A percentile compares a stretch with the other conserved stretches of the same genome.
These are phyloP conservation scores for Breynia disticha DNA, from an alignment of 441 rosid species.

Conservation along the genomic window DNA sequence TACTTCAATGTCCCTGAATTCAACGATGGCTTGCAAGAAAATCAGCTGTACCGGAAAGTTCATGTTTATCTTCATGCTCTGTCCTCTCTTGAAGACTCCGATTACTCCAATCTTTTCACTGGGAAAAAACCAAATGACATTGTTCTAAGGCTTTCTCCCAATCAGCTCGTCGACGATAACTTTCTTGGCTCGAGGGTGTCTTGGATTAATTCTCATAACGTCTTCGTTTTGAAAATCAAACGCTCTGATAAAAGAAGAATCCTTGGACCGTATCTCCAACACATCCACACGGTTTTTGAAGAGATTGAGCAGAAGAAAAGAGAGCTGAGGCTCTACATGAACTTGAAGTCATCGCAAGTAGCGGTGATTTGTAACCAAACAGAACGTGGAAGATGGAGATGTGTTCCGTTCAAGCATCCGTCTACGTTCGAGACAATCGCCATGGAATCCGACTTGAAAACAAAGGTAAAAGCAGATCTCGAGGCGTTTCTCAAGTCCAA, in stretches of 20 bases:
- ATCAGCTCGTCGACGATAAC: slow-evolving; percentile 52
- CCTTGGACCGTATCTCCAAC: slow-evolving; percentile 75
- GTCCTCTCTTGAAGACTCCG: slow-evolving; percentile 59
- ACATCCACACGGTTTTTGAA: slow-evolving; percentile 63
- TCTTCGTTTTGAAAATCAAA: slow-evolving; percentile 50
- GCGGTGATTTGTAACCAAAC: too few relatives aligned
- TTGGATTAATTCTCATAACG: slow-evolving; percentile 45
- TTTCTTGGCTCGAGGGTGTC: slow-evolving; percentile 65
- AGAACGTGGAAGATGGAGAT: slow-evolving; percentile 45
- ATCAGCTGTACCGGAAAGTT: slow-evolving; percentile 46
- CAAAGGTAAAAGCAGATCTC: slow-evolving; percentile 66
- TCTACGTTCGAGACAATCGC: slow-evolving; percentile 62
- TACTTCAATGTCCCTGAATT: slow-evolving; percentile 62
- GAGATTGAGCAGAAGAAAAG: slow-evolving; percentile 50
- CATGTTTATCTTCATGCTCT: slow-evolving; percentile 57
- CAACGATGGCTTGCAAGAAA: slow-evolving; percentile 52
- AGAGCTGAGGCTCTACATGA: slow-evolving; percentile 50
- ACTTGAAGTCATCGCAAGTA: too few relatives aligned
- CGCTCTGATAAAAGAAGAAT: slow-evolving; percentile 72
- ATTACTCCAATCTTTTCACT: slow-evolving; percentile 68
- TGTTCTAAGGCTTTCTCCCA: slow-evolving; percentile 52
- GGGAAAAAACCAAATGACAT: slow-evolving; percentile 54
- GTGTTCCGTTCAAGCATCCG: slow-evolving; percentile 53
- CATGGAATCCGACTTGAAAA: slow-evolving; percentile 68
- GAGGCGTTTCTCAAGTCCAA: slow-evolving; percentile 57